phyloP scores from a whole-genome alignment of 2,329 filamentous ascomycete genomes.

The Coniella vitis region DNA sequence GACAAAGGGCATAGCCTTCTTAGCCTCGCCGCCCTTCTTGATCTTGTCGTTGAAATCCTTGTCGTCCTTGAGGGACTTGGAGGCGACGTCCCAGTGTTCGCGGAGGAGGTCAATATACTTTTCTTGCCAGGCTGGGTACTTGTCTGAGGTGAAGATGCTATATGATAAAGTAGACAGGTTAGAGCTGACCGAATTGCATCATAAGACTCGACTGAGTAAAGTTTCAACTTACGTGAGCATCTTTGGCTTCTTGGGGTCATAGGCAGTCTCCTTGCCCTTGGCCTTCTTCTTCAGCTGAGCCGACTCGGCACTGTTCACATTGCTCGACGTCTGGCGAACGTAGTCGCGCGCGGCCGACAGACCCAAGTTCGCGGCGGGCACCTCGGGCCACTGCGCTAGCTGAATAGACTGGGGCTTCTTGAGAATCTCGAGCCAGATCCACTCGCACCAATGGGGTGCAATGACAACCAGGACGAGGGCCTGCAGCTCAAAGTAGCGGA shows the following conservation, averaged over 20 bases:
- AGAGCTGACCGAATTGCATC: not conserved
- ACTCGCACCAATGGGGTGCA: conserved; percentile 89
- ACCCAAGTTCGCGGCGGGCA: conserved; percentile 56
- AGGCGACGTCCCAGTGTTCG: conserved; percentile 57
- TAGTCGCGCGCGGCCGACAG: conserved; percentile 79
- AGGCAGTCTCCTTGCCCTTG: conserved; percentile 80
- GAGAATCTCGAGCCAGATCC: conserved; percentile 89
- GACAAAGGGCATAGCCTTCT: conserved; percentile 97
- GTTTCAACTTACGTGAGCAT: conserved; percentile 53
- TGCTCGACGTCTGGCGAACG: conserved; percentile 52
- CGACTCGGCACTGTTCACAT: conserved; percentile 80
- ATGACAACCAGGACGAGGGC: conserved; percentile 75
- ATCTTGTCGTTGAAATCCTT: conserved; percentile 74
- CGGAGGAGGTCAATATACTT: conserved; percentile 78
- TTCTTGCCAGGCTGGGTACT: conserved; percentile 85
- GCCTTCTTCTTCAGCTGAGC: conserved; percentile 79
- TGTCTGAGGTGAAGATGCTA: conserved; percentile 66
- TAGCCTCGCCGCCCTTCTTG: conserved; percentile 80
- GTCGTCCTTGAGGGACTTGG: conserved; percentile 59
- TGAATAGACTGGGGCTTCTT: conserved; percentile 72
- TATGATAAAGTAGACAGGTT: not conserved
- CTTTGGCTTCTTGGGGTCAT: conserved; percentile 89
- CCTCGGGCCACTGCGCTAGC: conserved; percentile 66
- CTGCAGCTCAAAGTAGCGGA: conserved; percentile 80
- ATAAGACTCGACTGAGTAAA: not conserved